These are phyloP conservation scores for Arthrinium puccinioides DNA, from an alignment of 2,329 filamentous ascomycete genomes.

Conservation along the genomic window DNA sequence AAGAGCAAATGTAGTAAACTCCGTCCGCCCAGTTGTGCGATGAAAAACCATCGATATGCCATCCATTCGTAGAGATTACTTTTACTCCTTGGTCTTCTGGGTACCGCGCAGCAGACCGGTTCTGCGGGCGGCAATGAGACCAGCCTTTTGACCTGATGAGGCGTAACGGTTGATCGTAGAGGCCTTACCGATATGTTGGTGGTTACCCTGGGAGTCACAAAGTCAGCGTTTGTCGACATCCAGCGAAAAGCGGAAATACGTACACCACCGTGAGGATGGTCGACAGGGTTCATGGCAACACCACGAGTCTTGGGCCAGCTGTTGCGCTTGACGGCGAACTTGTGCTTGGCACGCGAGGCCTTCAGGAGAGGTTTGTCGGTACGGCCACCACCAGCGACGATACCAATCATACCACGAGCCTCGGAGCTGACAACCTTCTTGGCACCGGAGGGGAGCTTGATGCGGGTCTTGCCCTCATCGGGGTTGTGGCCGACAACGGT, in stretches of 20 bases:
- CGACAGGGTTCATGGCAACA: conserved; percentile 99
- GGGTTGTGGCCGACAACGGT: conserved; percentile 97
- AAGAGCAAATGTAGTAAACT: conserved; percentile 49
- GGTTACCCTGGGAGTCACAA: conserved; percentile 68
- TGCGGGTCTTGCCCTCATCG: conserved; percentile 97
- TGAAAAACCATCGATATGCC: conserved; percentile 29
- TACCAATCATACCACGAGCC: conserved; percentile 97
- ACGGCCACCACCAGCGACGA: conserved; percentile 97
- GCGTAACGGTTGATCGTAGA: conserved; percentile 99
- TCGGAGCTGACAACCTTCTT: conserved; percentile 97
- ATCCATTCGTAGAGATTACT: conserved; percentile 22
- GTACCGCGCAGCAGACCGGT: conserved; percentile 99
- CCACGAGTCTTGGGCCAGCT: conserved; percentile 99
- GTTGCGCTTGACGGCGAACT: conserved; percentile 99
- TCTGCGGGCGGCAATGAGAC: conserved; percentile 99
- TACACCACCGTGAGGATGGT: conserved; percentile 95
- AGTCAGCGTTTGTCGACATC: conserved; percentile 30
- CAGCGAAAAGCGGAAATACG: conserved; percentile 23
- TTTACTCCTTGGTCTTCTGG: conserved; percentile 98
- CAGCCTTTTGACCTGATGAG: conserved; percentile 97
- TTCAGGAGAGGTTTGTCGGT: conserved; percentile 99
- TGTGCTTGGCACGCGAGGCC: conserved; percentile 99
- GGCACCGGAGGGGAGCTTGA: conserved; percentile 98
- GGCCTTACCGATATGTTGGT: conserved; percentile 99
- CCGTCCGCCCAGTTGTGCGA: conserved; percentile 54